phyloP scores from a whole-genome alignment of 2,329 filamentous ascomycete genomes.

The Penicillium frequentans region DNA sequence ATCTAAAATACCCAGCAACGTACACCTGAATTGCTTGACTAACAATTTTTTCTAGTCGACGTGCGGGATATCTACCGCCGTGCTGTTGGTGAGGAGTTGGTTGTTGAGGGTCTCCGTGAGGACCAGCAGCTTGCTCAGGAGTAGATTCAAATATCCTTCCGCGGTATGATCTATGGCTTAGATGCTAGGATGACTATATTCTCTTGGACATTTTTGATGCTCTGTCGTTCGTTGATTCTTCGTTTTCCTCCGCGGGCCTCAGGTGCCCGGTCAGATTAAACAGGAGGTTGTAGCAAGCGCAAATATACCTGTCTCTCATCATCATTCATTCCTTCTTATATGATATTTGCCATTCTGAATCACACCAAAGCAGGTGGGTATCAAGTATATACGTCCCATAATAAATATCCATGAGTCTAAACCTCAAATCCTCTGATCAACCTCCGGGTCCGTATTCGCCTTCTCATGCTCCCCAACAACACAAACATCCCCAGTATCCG shows the following conservation, averaged over 20 bases:
- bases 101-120: constrained; percentile 83
- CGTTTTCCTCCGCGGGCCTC: constrained; percentile 3
- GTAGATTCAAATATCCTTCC: constrained; percentile 23
- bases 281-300: constrained; percentile 16
- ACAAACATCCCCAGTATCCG: constrained; percentile 54
- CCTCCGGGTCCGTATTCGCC: constrained; percentile 57
- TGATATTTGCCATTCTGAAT: neutral
- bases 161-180: constrained; percentile 29
- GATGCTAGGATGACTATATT: constrained; percentile 31
- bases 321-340: neutral
- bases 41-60: constrained; percentile 61
- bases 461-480: constrained; percentile 66
- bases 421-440: constrained; percentile 26
- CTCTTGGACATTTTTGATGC: constrained; percentile 27
- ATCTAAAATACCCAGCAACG: neutral
- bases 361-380: neutral
- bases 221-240: constrained; percentile 17
- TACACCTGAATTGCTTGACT: neutral
- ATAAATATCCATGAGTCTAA: neutral
- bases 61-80: constrained; percentile 91
- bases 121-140: constrained; percentile 51
- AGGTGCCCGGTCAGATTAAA: constrained; percentile 8
- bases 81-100: constrained; percentile 78
- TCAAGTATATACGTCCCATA: neutral
- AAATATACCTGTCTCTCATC: constrained; percentile 16